Percentiles rank a stretch among this genome's conserved stretches.
Evolutionary conservation across 2,329 filamentous ascomycete species (phyloP).

Genomic region (Cercospora janseana): DNA sequence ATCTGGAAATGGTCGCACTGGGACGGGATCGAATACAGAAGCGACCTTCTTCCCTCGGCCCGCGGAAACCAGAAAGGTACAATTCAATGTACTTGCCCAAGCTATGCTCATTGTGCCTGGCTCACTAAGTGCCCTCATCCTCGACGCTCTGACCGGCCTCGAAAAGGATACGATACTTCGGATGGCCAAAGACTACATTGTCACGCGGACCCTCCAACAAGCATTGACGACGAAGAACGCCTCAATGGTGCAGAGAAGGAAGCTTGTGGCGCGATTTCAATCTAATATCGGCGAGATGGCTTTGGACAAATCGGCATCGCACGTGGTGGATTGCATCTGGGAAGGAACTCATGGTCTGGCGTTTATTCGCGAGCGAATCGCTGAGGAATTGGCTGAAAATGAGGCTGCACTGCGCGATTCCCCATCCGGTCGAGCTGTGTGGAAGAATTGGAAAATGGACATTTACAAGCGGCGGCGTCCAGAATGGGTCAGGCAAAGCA

Average conservation of each 20-base stretch:
- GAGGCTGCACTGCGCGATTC: slow-evolving; percentile 64
- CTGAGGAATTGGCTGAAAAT: slow-evolving; percentile 59
- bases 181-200: slow-evolving; percentile 62
- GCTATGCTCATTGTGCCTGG: slow-evolving; percentile 74
- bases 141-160: slow-evolving; percentile 56
- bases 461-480: slow-evolving; percentile 61
- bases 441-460: slow-evolving; percentile 74
- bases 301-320: slow-evolving; percentile 61
- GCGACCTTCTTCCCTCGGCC: slow-evolving; percentile 26
- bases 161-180: slow-evolving; percentile 53
- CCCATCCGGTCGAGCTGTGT: slow-evolving; percentile 64
- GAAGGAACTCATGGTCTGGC: slow-evolving; percentile 61
- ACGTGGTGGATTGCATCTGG: slow-evolving; percentile 67
- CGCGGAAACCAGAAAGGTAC: slow-evolving; percentile 46
- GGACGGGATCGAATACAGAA: slow-evolving; percentile 10
- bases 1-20: slow-evolving; percentile 10
- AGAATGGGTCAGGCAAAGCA: slow-evolving; percentile 64
- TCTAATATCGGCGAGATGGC: slow-evolving; percentile 61
- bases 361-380: slow-evolving; percentile 66
- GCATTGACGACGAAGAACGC: slow-evolving; percentile 57
- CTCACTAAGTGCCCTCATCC: slow-evolving; percentile 65
- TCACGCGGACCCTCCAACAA: slow-evolving; percentile 63
- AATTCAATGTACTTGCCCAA: slow-evolving; percentile 80
- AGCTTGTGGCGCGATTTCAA: slow-evolving; percentile 63
- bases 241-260: slow-evolving; percentile 58